phyloP scores from a whole-genome alignment of 768 basidiomycete genomes.

The Exsudoporus frostii region DNA sequence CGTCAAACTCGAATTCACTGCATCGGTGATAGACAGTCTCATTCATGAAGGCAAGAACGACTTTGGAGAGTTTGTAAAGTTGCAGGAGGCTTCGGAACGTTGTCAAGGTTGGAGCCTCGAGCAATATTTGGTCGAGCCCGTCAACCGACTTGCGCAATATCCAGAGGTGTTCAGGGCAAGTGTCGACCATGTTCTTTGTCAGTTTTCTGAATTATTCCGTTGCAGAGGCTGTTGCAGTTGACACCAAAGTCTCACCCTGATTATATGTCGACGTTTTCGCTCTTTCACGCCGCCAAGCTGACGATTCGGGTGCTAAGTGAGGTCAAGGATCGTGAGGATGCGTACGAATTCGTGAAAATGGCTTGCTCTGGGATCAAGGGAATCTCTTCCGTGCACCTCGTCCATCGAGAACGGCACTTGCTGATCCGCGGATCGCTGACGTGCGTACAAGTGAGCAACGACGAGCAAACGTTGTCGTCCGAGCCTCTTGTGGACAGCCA shows the following conservation, averaged over 20 bases:
- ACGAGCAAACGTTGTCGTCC: slow-evolving; percentile 9
- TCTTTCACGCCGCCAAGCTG: slow-evolving; percentile 63
- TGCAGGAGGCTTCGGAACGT: slow-evolving; percentile 56
- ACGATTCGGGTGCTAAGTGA: slow-evolving; percentile 78
- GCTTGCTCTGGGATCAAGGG: slow-evolving; percentile 60
- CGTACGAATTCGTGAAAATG: slow-evolving; percentile 71
- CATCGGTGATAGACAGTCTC: slow-evolving; percentile 49
- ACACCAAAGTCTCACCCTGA: slow-evolving; percentile 73
- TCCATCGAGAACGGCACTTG: slow-evolving; percentile 70
- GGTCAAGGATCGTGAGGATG: slow-evolving; percentile 83
- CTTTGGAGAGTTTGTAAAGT: slow-evolving; percentile 79
- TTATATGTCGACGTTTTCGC: slow-evolving; percentile 63
- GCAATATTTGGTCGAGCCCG: slow-evolving; percentile 70
- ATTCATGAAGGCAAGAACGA: slow-evolving; percentile 53
- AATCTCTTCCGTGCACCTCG: slow-evolving; percentile 50
- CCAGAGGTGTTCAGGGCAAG: slow-evolving; percentile 72
- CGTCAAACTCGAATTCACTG: slow-evolving; percentile 62
- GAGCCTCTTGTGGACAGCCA: background rate
- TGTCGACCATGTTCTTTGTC: slow-evolving; percentile 1
- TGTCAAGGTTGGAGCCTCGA: slow-evolving; percentile 65
- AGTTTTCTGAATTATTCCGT: slow-evolving; percentile 4
- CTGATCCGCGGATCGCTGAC: slow-evolving; percentile 61
- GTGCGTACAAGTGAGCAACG: slow-evolving; percentile 40
- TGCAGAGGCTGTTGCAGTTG: slow-evolving; percentile 62
- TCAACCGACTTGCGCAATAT: slow-evolving; percentile 68